A percentile compares a stretch with the other conserved stretches of the same genome.
Evolutionary conservation across 2,329 filamentous ascomycete genomes (phyloP).

Genomic region (Neoascochyta sp.): DNA sequence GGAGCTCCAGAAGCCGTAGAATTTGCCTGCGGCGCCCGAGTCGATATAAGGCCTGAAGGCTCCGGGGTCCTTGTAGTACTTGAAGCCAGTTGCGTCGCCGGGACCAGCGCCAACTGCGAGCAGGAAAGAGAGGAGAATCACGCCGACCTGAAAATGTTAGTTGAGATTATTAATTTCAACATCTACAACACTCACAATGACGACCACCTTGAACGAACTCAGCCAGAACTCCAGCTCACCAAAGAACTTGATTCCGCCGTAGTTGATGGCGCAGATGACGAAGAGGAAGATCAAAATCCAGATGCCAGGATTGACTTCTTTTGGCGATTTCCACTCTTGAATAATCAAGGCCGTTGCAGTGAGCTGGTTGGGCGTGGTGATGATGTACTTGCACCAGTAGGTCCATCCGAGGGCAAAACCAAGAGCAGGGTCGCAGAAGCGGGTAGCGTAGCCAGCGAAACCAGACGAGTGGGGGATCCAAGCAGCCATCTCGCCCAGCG

Average conservation of each 20-base stretch:
- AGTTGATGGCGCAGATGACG: conserved; percentile 45
- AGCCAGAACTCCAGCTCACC: conserved; percentile 51
- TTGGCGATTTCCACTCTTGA: conserved; percentile 66
- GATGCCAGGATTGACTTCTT: conserved; percentile 70
- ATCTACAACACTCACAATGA: conserved; percentile 28
- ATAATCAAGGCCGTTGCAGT: conserved; percentile 78
- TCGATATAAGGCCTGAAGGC: conserved; percentile 43
- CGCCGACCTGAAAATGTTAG: conserved; percentile 39
- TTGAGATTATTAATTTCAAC: background rate
- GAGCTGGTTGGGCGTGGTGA: conserved; percentile 79
- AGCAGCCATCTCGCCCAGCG: conserved; percentile 78
- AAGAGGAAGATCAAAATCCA: conserved; percentile 63
- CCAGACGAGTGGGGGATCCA: conserved; percentile 75
- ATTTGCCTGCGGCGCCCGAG: conserved; percentile 36
- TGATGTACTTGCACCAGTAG: conserved; percentile 71
- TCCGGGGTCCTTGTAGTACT: conserved; percentile 45
- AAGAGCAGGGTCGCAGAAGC: conserved; percentile 76
- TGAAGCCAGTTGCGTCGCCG: conserved; percentile 42
- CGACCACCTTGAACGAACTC: conserved; percentile 45
- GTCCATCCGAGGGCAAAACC: conserved; percentile 71
- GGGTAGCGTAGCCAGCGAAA: conserved; percentile 75
- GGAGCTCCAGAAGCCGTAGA: conserved; percentile 58
- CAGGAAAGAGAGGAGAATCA: conserved; percentile 45
- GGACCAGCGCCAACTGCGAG: conserved; percentile 45
- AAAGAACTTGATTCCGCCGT: conserved; percentile 57